Conservation (phyloP, 345 rosid genomes). For the Iberis pinnata region DNA sequence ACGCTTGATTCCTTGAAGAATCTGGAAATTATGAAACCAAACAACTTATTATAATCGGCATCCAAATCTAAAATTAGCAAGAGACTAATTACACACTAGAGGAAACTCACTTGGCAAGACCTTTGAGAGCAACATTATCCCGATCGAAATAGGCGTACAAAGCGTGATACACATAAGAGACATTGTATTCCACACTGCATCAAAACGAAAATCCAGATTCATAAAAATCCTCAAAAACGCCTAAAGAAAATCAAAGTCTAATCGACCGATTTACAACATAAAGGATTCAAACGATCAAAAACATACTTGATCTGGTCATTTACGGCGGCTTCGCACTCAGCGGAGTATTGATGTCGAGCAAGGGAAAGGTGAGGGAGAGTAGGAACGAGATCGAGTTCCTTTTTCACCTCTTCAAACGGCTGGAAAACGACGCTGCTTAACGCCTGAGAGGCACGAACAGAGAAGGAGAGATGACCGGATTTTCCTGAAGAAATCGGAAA, state of each 20-base stretch:
- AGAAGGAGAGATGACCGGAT: slow-evolving; percentile 18
- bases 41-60: neutral
- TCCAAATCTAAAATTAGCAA: neutral
- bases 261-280: neutral
- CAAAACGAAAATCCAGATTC: slow-evolving; percentile 6
- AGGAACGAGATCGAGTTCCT: slow-evolving; percentile 50
- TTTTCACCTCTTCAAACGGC: slow-evolving; percentile 75
- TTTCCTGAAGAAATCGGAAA: slow-evolving; percentile 16
- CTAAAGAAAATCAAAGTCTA: neutral
- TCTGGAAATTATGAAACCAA: slow-evolving; percentile 26
- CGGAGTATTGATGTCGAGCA: slow-evolving; percentile 52
- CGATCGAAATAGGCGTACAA: slow-evolving; percentile 77
- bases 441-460: slow-evolving; percentile 23
- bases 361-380: slow-evolving; percentile 41
- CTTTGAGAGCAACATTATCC: slow-evolving; percentile 67
- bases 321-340: slow-evolving; percentile 57
- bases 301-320: slow-evolving; percentile 78
- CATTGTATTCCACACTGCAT: slow-evolving; percentile 69
- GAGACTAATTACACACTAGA: no score
- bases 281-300: no score
- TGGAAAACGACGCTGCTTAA: slow-evolving; percentile 37
- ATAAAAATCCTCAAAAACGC: neutral
- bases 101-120: slow-evolving; percentile 41
- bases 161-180: slow-evolving; percentile 71
- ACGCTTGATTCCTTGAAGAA: slow-evolving; percentile 76